Conservation (phyloP, 2,329 filamentous ascomycete species). For the Drechslera avenae region DNA sequence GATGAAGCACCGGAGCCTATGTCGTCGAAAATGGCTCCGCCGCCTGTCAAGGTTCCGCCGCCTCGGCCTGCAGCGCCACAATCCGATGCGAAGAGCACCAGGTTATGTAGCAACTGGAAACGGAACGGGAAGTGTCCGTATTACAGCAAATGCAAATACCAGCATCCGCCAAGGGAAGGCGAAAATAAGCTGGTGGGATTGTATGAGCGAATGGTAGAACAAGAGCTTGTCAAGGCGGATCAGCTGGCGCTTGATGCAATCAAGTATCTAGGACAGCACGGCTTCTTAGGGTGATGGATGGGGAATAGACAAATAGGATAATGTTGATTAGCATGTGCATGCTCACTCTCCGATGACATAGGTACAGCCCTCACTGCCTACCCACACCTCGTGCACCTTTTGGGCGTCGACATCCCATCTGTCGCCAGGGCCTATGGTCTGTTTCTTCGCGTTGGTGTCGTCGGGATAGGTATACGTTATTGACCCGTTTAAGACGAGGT, state of each 20-base stretch:
- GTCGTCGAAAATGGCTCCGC: slow-evolving; percentile 43
- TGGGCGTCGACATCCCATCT: slow-evolving; percentile 70
- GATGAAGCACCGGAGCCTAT: slow-evolving; percentile 43
- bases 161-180: slow-evolving; percentile 30
- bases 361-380: slow-evolving; percentile 68
- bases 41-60: slow-evolving; percentile 21
- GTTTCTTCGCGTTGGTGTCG: slow-evolving; percentile 61
- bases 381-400: slow-evolving; percentile 71
- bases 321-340: neutral
- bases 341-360: slow-evolving; percentile 65
- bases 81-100: slow-evolving; percentile 12
- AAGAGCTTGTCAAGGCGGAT: slow-evolving; percentile 52
- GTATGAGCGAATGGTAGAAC: slow-evolving; percentile 49
- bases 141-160: slow-evolving; percentile 31
- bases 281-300: slow-evolving; percentile 47
- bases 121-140: slow-evolving; percentile 36
- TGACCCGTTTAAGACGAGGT: slow-evolving; percentile 68
- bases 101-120: slow-evolving; percentile 33
- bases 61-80: slow-evolving; percentile 9
- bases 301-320: too few species aligned
- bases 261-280: slow-evolving; percentile 52
- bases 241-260: slow-evolving; percentile 52
- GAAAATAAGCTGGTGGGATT: slow-evolving; percentile 28
- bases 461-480: slow-evolving; percentile 71
- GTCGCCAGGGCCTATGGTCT: slow-evolving; percentile 64